Base-by-base conservation (phyloP, 2,329 filamentous ascomycete genomes). In the Aureobasidium pullulans region DNA sequence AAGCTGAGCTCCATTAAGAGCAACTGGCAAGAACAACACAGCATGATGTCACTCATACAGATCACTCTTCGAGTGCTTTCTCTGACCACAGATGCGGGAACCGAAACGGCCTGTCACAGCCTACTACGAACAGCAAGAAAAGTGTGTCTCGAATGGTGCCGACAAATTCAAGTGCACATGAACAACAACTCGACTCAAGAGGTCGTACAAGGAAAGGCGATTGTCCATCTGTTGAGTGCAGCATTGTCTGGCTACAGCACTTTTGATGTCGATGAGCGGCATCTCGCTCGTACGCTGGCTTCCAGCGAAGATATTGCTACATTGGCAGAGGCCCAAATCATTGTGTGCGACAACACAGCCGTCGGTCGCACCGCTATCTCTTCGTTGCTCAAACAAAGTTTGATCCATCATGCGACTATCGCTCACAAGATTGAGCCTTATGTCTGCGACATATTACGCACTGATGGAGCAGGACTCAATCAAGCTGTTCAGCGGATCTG, bases 1-100 rank as follows among this genome's bases (percentile, higher is more conserved):
- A 76, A 77, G 1, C 60, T 88, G 0, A 65, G 72, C 0, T 65
- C 68, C 0, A 78, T 88, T 7, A 66, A 68, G 0, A 68, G 72
- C 0, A 88, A 83, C 46, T 86, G 83, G 80, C 76, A 84, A 0
- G 85, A 88, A 62, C 73, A 71, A 0, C 69, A 81, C 54, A 75
- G 77, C 13, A 86, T 88, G 83, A 78, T 83, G 4, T 74, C 79
- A 0, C 57, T 87, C 1, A 75, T 86, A 5, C 80, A 76, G 0
- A 64, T 88, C 0, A 11, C n/a, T 47, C 36, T 50, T 2, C 28
- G 62, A 16, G 16, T 68, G 0, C 43, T 69, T n/a, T 63, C 63
- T 0, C 56, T 70, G 13, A 65, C 61, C 28, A 8, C 56, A 16
- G 47, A 40, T 6, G 10, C 11, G 0, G 15, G 19, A 16, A 56